phyloP scores from a whole-genome alignment of 192 early-diverging fungal genomes.

The Funneliformis mosseae region DNA sequence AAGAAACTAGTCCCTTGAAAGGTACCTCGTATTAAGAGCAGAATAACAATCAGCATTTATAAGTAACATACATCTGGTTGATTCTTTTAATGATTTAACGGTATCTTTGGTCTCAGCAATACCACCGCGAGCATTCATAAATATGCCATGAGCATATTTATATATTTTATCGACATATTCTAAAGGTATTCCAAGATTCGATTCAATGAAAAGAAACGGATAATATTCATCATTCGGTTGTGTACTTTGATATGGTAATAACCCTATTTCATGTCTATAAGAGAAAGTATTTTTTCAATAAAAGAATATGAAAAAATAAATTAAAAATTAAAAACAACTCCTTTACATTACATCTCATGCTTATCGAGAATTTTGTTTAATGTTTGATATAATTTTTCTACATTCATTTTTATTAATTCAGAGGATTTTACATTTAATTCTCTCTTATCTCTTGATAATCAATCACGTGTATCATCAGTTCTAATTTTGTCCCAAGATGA shows the following conservation, averaged over 20 bases:
- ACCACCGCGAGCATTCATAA: background rate
- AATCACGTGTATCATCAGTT: too few relatives aligned
- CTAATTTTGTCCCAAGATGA: too few relatives aligned
- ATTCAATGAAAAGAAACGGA: conserved; percentile 10
- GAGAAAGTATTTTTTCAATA: background rate
- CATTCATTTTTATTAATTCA: background rate
- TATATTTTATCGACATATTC: conserved; percentile 9
- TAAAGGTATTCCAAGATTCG: conserved; percentile 25
- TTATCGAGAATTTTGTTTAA: background rate
- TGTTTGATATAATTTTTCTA: background rate
- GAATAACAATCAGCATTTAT: conserved; percentile 56
- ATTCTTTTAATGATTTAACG: conserved; percentile 8
- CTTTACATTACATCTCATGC: background rate
- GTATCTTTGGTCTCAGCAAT: background rate
- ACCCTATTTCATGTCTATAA: conserved; percentile 10
- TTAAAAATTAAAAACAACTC: background rate
- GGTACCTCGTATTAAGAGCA: conserved; percentile 52
- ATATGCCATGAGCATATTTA: conserved; percentile 23
- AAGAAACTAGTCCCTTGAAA: background rate
- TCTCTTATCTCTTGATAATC: too few relatives aligned
- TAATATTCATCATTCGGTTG: background rate
- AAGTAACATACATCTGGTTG: conserved; percentile 46
- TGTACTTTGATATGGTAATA: conserved; percentile 23
- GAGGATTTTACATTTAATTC: too few relatives aligned
- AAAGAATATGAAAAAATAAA: background rate